Evolutionary conservation across 306 rosid genomes (phyloP).

Genomic region (Carpinus viminea): DNA sequence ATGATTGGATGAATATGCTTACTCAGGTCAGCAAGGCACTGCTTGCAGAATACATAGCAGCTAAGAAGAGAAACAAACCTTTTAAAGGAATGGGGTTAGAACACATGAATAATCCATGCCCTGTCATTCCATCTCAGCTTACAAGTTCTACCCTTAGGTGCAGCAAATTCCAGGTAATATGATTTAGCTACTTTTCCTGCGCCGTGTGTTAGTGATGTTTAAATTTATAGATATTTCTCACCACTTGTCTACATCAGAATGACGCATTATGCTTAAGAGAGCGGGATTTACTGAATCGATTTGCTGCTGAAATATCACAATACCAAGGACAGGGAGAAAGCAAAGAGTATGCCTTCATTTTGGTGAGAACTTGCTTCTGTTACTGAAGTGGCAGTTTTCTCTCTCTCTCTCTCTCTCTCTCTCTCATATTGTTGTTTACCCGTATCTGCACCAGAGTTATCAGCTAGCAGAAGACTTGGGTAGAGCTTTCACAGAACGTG

Average conservation of each 20-base stretch:
- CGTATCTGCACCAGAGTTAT: slow-evolving; percentile 59
- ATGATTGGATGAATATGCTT: slow-evolving; percentile 29
- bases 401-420: slow-evolving; percentile 9
- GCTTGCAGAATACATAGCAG: slow-evolving; percentile 57
- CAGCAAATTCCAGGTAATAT: slow-evolving; percentile 77
- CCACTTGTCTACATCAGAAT: slow-evolving; percentile 47
- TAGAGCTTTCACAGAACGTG: slow-evolving; percentile 83
- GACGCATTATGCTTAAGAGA: slow-evolving; percentile 83
- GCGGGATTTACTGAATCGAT: slow-evolving; percentile 70
- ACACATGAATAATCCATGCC: slow-evolving; percentile 77
- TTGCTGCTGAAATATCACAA: slow-evolving; percentile 70
- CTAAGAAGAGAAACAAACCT: slow-evolving; percentile 65
- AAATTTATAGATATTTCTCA: slow-evolving; percentile 27
- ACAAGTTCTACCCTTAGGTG: slow-evolving; percentile 56
- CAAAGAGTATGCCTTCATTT: slow-evolving; percentile 66
- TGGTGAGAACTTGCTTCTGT: slow-evolving; percentile 46
- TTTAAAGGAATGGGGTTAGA: slow-evolving; percentile 78
- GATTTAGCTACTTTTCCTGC: slow-evolving; percentile 15
- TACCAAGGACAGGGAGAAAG: slow-evolving; percentile 67
- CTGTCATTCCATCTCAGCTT: slow-evolving; percentile 66
- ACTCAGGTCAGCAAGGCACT: slow-evolving; percentile 93
- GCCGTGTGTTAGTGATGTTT: background rate
- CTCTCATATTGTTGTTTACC: slow-evolving; percentile 17
- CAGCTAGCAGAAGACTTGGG: slow-evolving; percentile 86
- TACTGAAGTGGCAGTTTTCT: slow-evolving; percentile 1